Base-by-base conservation (phyloP, 176 grass and related monocot genomes). In the Bolboschoenus planiculmis region DNA sequence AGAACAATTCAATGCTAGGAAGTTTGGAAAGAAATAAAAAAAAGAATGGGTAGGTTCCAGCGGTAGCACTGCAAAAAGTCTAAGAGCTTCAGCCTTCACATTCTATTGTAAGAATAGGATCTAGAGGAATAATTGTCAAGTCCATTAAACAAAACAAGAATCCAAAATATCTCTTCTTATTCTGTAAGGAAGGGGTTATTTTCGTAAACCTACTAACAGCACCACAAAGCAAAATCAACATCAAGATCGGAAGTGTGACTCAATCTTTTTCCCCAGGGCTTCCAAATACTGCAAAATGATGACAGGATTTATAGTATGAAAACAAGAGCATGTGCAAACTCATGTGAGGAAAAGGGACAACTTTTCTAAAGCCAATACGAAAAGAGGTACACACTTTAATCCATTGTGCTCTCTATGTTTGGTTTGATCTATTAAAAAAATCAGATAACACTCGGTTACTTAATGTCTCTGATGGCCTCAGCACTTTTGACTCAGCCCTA, bases 321-420 rank as follows among this genome's bases (percentile, higher is more conserved):
- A 31, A 31, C 44, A 77, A 20, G 44, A 53, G 26, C 72, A 77
- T 77, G 72, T 77, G 72, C 14, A 34, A 20, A 77, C 46, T 77
- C 72, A 53, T 76, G 44, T 77, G 46, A 76, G 24, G 24, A 77
- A 77, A 77, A 34, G 35, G 36, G 26, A 21, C 15, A 31, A 48
- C 23, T 61, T 81, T 60, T 61, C 55, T 59, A 81, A 81, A 81
- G 78, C 78, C 77, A 81, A 81, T 81, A 31, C 4, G 2, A 43
- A 80, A 81, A 61, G 35, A 61, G 0, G 72, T 33, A 34, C 15
- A 76, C 72, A 77, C 40, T 53, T 77, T 34, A 53, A 18, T 33
- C 72, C 26, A 9, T 7, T 10, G 44, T 18, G 21, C 27, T 77
- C 13, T 33, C 14, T 51, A 30, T 51, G 46, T 51, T 31, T 81